Evolutionary conservation across 2,329 filamentous ascomycete species (phyloP), one percentile per base, ranked within the genome.

Genomic region (Botryotinia convoluta): DNA sequence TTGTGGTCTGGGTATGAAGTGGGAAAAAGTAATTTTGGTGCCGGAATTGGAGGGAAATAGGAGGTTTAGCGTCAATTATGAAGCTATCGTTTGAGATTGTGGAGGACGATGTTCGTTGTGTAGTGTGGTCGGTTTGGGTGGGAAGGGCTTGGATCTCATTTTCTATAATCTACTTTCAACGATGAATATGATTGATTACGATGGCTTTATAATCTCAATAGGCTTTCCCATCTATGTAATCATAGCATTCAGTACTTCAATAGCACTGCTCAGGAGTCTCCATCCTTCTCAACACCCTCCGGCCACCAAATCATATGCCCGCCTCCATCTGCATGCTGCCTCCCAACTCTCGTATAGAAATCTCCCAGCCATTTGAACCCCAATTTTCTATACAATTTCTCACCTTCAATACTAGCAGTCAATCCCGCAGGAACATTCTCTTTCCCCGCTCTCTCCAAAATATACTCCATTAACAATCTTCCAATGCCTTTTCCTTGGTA

Each of bases 401-500:
- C 76, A 1, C 78, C 79, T 44, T 71, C 72, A 14, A 72, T 65
- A 70, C 77, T 79, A 6, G 77, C 74, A 18, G 65, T 62, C 68
- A 80, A 72, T 2, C 76, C 76, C 48, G 78, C 72, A 32, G 76
- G 64, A 20, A 80, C 77, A 3, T 72, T 59, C 42, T 80, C 77
- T 14, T 70, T 71, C 65, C 78, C 29, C 5, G 76, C 77, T 51
- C 62, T 72, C n/a, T 73, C 59, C 51, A 79, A 37, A 37, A 72
- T 69, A 71, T 77, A 71, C 1, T 39, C 35, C 74, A 80, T 75
- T 16, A 80, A 45, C 51, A 73, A 64, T 60, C 62, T 76, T 32
- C 79, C 79, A n/a, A 80, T 42, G 3, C 78, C 79, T 60, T 74
- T 75, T 4, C 79, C 74, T 61, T 77, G 78, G 51, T 72, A 79